Evolutionary conservation across 805 yeast genomes (phyloP), one percentile per base, ranked within the genome.

Genomic region (Candida suzukii): DNA sequence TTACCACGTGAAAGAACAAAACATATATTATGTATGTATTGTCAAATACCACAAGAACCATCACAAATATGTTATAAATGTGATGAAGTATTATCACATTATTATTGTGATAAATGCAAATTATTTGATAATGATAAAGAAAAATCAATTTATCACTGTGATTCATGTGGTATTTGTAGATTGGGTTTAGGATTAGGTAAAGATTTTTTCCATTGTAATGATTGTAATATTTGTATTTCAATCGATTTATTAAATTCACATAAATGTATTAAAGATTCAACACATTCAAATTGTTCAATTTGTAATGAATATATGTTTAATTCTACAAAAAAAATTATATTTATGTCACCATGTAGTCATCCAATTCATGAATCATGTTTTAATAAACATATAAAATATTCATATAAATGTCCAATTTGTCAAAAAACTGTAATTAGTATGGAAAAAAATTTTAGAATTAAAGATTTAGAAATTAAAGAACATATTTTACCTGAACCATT

Each of bases 261-360:
- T 64, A 75, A 73, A 47, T 91, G 97, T 62, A 80, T 88, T 39
- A 88, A 84, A 52, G 79, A 88, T 50, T 79, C 95, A 6, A 88
- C 96, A 0, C 93, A 84, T 58, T 83, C 95, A 37, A 80, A 88
- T 57, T 90, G 97, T 60, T 95, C 96, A 2, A 87, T 90, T 29
- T 90, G 97, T 63, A 86, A 84, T 43, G 97, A 88, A 52, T 88
- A 80, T 59, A 76, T 90, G 76, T 90, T 90, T 58, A 83, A 88
- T 14, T 81, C 93, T 4, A 78, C 83, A 7, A 73, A 70, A 56
- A 81, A 88, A 11, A 95, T 88, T 34, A 95, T 88, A 18, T 88
- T 90, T 58, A 88, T 90, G 96, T 31, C 35, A 3, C 68, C 73
- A 38, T 90, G 98, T 63, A 96, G 97, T 2, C 98, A 90, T 62